phyloP scores from a whole-genome alignment of 345 rosid species.

The Aethionema arabicum region DNA sequence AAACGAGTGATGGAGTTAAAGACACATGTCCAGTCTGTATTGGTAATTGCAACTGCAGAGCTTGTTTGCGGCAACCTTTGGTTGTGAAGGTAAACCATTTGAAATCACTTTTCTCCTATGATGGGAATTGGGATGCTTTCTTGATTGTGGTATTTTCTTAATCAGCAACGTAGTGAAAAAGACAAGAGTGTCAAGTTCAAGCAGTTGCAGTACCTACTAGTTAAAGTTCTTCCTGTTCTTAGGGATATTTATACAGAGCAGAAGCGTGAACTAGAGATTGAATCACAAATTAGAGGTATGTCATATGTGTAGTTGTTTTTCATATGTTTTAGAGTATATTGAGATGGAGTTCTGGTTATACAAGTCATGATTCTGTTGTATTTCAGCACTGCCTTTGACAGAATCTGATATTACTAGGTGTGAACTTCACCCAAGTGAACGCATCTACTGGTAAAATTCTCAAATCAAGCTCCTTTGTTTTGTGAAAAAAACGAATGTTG shows the following conservation, averaged over 20 bases:
- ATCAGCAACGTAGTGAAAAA: conserved; percentile 15
- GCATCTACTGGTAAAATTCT: conserved; percentile 31
- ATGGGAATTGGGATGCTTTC: conserved; percentile 6
- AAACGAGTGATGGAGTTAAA: conserved; percentile 21
- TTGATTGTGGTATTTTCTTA: neutral
- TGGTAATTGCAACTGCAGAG: conserved; percentile 33
- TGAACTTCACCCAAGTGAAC: conserved; percentile 28
- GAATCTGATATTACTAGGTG: conserved; percentile 25
- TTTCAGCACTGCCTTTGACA: conserved; percentile 25
- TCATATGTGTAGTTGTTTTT: neutral
- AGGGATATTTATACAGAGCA: conserved; percentile 30
- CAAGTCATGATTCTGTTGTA: conserved; percentile 1
- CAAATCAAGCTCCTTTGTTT: neutral
- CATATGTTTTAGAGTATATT: neutral
- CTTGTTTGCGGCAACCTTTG: conserved; percentile 34
- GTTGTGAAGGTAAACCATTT: conserved; percentile 29
- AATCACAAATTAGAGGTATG: conserved; percentile 30
- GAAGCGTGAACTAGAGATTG: conserved; percentile 37
- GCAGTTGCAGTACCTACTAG: conserved; percentile 39
- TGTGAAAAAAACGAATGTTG: neutral
- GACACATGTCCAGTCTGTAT: conserved; percentile 32
- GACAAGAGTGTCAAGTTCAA: conserved; percentile 29
- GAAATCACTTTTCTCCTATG: neutral
- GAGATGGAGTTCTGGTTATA: neutral
- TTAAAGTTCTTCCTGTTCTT: conserved; percentile 36